Evolutionary conservation across 202 grass and related monocot species (phyloP).

Genomic region (Cymbopogon flexuosus): DNA sequence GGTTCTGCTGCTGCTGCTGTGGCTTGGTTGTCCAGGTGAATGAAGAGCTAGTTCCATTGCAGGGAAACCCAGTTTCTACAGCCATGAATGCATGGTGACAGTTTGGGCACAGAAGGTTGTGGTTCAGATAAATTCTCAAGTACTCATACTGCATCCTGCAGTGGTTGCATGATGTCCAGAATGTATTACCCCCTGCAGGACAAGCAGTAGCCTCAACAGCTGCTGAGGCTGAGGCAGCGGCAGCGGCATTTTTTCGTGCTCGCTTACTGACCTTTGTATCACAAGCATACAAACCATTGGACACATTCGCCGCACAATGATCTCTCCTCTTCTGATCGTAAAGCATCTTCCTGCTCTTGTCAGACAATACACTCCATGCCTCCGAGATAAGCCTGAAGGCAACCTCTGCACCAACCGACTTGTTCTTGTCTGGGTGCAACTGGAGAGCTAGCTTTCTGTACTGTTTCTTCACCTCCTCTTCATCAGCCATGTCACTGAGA

Average conservation of each 20-base stretch:
- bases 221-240: background rate
- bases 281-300: constrained; percentile 53
- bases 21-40: constrained; percentile 56
- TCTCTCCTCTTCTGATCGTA: constrained; percentile 80
- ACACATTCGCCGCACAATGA: constrained; percentile 39
- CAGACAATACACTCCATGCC: constrained; percentile 82
- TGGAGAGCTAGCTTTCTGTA: constrained; percentile 83
- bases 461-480: constrained; percentile 92
- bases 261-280: constrained; percentile 52
- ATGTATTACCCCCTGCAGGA: constrained; percentile 54
- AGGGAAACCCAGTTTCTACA: constrained; percentile 77
- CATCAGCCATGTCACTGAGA: constrained; percentile 51
- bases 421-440: constrained; percentile 97
- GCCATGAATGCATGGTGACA: constrained; percentile 90
- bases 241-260: constrained; percentile 51
- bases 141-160: constrained; percentile 99
- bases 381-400: constrained; percentile 92
- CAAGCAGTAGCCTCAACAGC: constrained; percentile 39
- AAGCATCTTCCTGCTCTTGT: constrained; percentile 52
- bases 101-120: constrained; percentile 90
- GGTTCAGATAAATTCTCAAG: constrained; percentile 85
- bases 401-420: constrained; percentile 75
- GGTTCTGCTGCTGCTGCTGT: constrained; percentile 42
- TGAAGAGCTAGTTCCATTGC: constrained; percentile 60
- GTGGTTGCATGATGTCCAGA: constrained; percentile 85